These are phyloP conservation scores for Phaffomyces opuntiae DNA, from an alignment of 805 yeast genomes.

Conservation along the genomic window DNA sequence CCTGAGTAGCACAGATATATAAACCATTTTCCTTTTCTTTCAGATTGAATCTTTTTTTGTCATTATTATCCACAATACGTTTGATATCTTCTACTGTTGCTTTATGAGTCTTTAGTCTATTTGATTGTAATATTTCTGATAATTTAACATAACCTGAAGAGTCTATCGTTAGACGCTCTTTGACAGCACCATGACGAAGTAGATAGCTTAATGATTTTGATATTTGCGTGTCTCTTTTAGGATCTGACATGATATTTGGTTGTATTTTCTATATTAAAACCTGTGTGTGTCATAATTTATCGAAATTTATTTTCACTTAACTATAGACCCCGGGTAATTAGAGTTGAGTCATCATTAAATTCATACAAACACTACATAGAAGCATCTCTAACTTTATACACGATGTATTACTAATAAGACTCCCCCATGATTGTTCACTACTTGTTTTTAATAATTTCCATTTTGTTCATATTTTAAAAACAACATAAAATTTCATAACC, in stretches of 20 bases:
- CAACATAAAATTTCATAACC: neutral
- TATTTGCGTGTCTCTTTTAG: constrained; percentile 42
- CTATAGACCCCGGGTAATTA: no score
- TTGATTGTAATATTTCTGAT: constrained; percentile 44
- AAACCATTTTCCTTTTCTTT: constrained; percentile 20
- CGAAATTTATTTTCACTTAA: no score
- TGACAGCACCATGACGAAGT: constrained; percentile 78
- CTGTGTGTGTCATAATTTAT: no score
- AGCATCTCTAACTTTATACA: neutral
- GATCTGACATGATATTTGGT: constrained; percentile 7
- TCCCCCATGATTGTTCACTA: no score
- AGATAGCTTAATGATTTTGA: constrained; percentile 73
- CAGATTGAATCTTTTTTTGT: constrained; percentile 64
- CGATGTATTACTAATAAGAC: neutral
- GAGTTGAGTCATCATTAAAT: neutral
- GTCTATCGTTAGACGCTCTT: constrained; percentile 61
- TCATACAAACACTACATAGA: neutral
- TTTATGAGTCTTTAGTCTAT: constrained; percentile 48
- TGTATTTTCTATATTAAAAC: no score
- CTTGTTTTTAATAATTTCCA: no score
- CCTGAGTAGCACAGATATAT: constrained; percentile 84
- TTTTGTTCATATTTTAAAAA: no score
- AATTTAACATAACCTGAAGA: constrained; percentile 59
- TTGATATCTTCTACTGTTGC: constrained; percentile 52
- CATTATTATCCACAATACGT: constrained; percentile 55